Conservation (phyloP, 805 yeast species). For the Candida rishiriensis region DNA sequence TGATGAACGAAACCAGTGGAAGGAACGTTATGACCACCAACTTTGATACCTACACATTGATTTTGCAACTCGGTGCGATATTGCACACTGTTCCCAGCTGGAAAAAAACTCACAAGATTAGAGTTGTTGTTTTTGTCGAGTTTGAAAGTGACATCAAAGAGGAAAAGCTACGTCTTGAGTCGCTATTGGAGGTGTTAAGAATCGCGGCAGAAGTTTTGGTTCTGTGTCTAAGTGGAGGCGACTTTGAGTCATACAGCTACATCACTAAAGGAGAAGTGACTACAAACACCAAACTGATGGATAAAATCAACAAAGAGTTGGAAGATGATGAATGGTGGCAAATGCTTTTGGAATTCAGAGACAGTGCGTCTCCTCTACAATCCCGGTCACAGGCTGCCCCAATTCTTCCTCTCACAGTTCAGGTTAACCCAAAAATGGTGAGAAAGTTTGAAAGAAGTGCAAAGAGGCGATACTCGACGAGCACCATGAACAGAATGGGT, state of each 20-base stretch:
- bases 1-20: constrained; percentile 59
- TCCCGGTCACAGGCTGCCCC: constrained; percentile 3
- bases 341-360: constrained; percentile 57
- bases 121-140: constrained; percentile 92
- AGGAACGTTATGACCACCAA: constrained; percentile 76
- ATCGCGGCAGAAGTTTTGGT: constrained; percentile 81
- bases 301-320: constrained; percentile 47
- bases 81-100: constrained; percentile 90
- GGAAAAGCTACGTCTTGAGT: constrained; percentile 58
- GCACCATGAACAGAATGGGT: constrained; percentile 72
- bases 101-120: constrained; percentile 67
- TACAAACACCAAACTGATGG: constrained; percentile 31
- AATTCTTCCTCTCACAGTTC: constrained; percentile 11
- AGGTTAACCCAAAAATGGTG: constrained; percentile 21
- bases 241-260: constrained; percentile 61
- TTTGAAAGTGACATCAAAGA: constrained; percentile 60
- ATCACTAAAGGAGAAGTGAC: constrained; percentile 61
- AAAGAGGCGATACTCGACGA: constrained; percentile 46
- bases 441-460: constrained; percentile 27
- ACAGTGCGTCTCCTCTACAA: neutral
- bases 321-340: constrained; percentile 84
- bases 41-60: constrained; percentile 92
- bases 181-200: constrained; percentile 69
- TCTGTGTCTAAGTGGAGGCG: constrained; percentile 57
- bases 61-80: constrained; percentile 90